Evolutionary conservation across 1,284 basidiomycete genomes (phyloP), one percentile per base, ranked within the genome.

Genomic region (Fomitiporia mediterranea): DNA sequence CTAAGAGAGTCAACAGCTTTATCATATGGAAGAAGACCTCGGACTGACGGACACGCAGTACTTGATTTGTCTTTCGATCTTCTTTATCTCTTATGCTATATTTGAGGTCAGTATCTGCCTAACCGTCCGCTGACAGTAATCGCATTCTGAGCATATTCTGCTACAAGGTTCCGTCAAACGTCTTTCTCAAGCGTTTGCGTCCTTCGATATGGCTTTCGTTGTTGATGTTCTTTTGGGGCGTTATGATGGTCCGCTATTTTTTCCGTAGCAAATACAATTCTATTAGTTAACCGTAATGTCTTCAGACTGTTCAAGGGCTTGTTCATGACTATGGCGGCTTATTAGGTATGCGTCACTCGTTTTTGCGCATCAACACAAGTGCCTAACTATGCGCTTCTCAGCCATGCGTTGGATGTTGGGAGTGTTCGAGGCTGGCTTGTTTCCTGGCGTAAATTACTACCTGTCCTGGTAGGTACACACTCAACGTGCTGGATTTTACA

Each of bases 371-470:
- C n/a, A n/a, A n/a, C n/a, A n/a, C n/a, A n/a, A n/a, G n/a, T n/a
- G n/a, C n/a, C n/a, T 42, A 39, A 23, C n/a, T n/a, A n/a, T n/a
- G n/a, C n/a, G n/a, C n/a, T n/a, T n/a, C n/a, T 15, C n/a, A 84
- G 84, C 73, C 15, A 79, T 82, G 77, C 73, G 84, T 47, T 83
- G 80, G 78, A 71, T 86, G 68, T 72, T 87, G 51, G 85, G 86
- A 21, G 72, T 77, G 61, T 83, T 85, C 60, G 86, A 89, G 68
- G 85, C 83, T n/a, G 86, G 86, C 7, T 68, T 88, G n/a, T 83
- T 83, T 71, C 69, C 73, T 23, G 83, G 84, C 58, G 82, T 86
- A 17, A 82, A 79, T 59, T 87, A 81, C 63, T 86, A 86, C 66
- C 74, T 85, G 21, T 85, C 82, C 53, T 84, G 84, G 83, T 85